phyloP scores from a whole-genome alignment of 176 grass and related monocot genomes.

The Cenchrus fungigraminus region DNA sequence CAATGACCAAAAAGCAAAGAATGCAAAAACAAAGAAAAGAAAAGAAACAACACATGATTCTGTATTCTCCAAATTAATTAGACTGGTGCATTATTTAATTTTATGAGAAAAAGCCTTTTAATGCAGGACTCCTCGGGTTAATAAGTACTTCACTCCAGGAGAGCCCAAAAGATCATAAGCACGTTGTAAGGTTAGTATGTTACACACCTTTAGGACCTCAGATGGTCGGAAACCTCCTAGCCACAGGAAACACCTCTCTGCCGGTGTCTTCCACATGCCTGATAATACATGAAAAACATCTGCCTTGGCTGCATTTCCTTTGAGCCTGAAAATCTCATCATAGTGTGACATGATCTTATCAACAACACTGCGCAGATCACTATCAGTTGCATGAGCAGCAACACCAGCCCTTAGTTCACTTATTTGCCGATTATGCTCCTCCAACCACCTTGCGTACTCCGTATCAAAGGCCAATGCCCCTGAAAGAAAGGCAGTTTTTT shows the following conservation, averaged over 20 bases:
- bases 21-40: conserved; percentile 32
- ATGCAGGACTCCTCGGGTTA: conserved; percentile 4
- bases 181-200: conserved; percentile 9
- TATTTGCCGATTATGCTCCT: conserved; percentile 90
- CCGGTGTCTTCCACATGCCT: conserved; percentile 99
- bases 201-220: conserved; percentile 88
- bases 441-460: conserved; percentile 92
- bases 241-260: conserved; percentile 98
- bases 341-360: conserved; percentile 79
- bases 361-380: conserved; percentile 71
- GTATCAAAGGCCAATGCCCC: conserved; percentile 93
- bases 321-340: conserved; percentile 91
- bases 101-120: conserved; percentile 5
- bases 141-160: conserved; percentile 9
- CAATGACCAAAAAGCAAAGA: conserved; percentile 4
- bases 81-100: background rate
- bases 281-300: conserved; percentile 98
- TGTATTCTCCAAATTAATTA: conserved; percentile 10
- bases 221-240: conserved; percentile 93
- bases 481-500: conserved; percentile 42
- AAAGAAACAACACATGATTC: conserved; percentile 1
- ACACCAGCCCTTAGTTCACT: conserved; percentile 89
- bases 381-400: conserved; percentile 90
- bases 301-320: conserved; percentile 82
- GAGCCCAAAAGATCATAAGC: conserved; percentile 14